These are phyloP conservation scores for Drechslerella coelobrocha DNA, from an alignment of 2,329 filamentous ascomycete genomes.

Conservation along the genomic window DNA sequence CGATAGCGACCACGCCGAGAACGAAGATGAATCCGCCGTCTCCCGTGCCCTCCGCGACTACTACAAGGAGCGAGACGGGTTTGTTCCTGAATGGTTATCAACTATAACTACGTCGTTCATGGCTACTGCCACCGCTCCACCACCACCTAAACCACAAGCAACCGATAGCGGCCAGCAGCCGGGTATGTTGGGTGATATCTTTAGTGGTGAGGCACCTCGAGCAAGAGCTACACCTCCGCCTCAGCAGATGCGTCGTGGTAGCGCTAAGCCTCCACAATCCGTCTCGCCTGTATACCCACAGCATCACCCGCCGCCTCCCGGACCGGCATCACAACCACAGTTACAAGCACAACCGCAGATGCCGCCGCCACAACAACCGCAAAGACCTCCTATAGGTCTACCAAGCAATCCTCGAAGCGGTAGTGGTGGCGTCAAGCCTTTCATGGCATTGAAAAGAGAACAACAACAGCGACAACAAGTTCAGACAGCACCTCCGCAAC, in stretches of 20 bases:
- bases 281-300: slow-evolving; percentile 34
- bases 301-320: slow-evolving; percentile 31
- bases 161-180: slow-evolving; percentile 20
- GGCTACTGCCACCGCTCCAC: neutral
- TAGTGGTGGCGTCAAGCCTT: slow-evolving; percentile 39
- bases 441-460: slow-evolving; percentile 44
- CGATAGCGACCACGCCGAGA: slow-evolving; percentile 34
- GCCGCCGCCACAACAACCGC: slow-evolving; percentile 7
- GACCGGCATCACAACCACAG: slow-evolving; percentile 3
- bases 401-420: slow-evolving; percentile 28
- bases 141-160: slow-evolving; percentile 8
- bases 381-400: slow-evolving; percentile 21
- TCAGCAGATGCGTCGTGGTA: slow-evolving; percentile 19
- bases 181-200: slow-evolving; percentile 44
- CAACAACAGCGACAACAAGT: slow-evolving; percentile 34
- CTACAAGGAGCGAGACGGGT: slow-evolving; percentile 50
- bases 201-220: slow-evolving; percentile 20
- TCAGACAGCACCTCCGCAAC: slow-evolving; percentile 28
- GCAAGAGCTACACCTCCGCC: slow-evolving; percentile 5
- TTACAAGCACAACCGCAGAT: slow-evolving; percentile 3
- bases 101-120: slow-evolving; percentile 17
- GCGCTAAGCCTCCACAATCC: slow-evolving; percentile 5
- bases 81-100: slow-evolving; percentile 43
- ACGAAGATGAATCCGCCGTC: slow-evolving; percentile 47
- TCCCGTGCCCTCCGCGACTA: slow-evolving; percentile 42